Evolutionary conservation across 495 filamentous ascomycete genomes (phyloP), one percentile per base, ranked within the genome.

Genomic region (Evernia prunastri): DNA sequence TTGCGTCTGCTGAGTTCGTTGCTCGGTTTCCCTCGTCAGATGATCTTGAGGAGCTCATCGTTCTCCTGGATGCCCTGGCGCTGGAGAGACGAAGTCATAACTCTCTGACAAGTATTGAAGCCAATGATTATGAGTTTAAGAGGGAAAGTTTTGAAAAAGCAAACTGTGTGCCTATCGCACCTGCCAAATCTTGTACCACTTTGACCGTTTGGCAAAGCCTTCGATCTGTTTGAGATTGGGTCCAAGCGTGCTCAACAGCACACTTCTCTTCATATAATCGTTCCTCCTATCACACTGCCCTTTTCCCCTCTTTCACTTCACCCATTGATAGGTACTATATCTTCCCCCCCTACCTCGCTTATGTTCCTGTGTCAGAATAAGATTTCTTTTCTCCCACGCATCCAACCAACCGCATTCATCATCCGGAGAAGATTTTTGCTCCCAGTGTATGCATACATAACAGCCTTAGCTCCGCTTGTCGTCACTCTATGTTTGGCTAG

Each of bases 401-500:
- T 47, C 6, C 25, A 39, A 45, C 35, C 3, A n/a, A 57, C 29
- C 17, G 25, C 35, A 18, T 40, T 20, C 10, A 39, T 4, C 25
- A 27, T 23, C 18, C 45, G n/a, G 36, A 51, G 10, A 18, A 31
- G 25, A 23, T 31, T 49, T 18, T 36, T 71, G 29, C 36, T 72
- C 37, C 13, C 45, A 3, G 57, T 71, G 25, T 69, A 67, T 31
- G 71, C 69, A 9, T 62, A 61, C 23, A 73, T 78, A 35, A 69
- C 71, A 9, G 51, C 29, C 25, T 45, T 77, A 45, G 61, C 76
- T 9, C 43, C 58, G 25, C n/a, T 78, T 6, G 54, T 68, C 20
- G 74, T 78, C 37, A 67, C 59, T 1, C 33, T 77, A 18, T 72
- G 77, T 20, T 54, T 79, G 40, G 73, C 66, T 37, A 74, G 71